A percentile compares a stretch with the other conserved stretches of the same genome.
phyloP scores from a whole-genome alignment of 78 protist species.

The Dictyostelium purpureum region DNA sequence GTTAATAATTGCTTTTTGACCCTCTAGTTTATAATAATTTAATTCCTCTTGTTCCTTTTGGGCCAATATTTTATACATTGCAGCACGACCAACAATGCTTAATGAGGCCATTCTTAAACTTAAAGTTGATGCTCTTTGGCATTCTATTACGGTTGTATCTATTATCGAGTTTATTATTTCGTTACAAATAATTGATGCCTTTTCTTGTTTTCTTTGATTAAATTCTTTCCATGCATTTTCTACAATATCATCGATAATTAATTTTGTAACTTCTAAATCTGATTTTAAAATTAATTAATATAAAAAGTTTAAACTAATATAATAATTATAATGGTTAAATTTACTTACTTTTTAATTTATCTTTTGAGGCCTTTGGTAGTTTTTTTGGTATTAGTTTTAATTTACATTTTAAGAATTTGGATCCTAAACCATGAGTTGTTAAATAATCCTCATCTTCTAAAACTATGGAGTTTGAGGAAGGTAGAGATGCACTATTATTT shows the following conservation, averaged over 20 bases:
- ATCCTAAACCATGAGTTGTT: slow-evolving; percentile 36
- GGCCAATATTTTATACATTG: slow-evolving; percentile 37
- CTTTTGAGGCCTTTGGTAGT: slow-evolving; percentile 41
- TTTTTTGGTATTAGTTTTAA: slow-evolving; percentile 40
- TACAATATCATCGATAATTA: slow-evolving; percentile 30
- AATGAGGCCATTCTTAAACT: slow-evolving; percentile 46
- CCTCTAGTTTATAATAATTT: slow-evolving; percentile 15
- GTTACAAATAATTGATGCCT: not conserved
- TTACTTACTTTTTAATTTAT: slow-evolving; percentile 42
- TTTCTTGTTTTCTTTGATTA: not conserved
- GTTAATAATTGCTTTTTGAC: slow-evolving; percentile 3
- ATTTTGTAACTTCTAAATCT: slow-evolving; percentile 12
- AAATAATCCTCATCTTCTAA: slow-evolving; percentile 22
- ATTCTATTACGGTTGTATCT: slow-evolving; percentile 9
- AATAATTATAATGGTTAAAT: not conserved
- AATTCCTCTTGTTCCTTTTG: slow-evolving; percentile 62
- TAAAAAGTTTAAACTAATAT: not conserved
- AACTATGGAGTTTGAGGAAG: not conserved
- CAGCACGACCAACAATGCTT: not conserved
- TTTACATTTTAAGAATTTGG: slow-evolving; percentile 41
- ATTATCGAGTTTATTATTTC: slow-evolving; percentile 16
- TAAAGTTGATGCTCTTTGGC: slow-evolving; percentile 35
- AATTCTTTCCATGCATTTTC: slow-evolving; percentile 18
- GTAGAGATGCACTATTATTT: not conserved
- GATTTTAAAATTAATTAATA: not conserved